Conservation (phyloP, 164 flowering plant genomes). For the Paratinospora sagittata region DNA sequence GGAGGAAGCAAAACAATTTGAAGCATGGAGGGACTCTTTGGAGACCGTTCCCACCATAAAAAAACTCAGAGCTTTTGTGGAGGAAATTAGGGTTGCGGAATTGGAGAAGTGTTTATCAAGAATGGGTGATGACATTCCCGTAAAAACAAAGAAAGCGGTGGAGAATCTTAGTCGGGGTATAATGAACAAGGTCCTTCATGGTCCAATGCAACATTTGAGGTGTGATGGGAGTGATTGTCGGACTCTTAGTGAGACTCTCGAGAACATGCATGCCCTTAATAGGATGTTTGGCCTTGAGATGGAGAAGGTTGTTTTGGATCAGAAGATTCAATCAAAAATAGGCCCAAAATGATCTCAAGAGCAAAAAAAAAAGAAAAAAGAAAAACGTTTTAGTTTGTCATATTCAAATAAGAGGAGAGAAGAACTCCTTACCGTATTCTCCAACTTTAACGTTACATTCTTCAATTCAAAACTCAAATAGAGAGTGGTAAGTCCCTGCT, state of each 20-base stretch:
- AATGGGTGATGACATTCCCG: slow-evolving; percentile 72
- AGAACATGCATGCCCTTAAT: slow-evolving; percentile 93
- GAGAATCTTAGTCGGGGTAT: slow-evolving; percentile 93
- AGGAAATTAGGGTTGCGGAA: slow-evolving; percentile 68
- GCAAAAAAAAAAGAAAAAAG: too few species aligned
- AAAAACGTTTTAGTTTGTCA: background rate
- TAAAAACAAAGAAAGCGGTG: slow-evolving; percentile 63
- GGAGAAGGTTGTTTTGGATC: slow-evolving; percentile 67
- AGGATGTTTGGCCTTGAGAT: slow-evolving; percentile 87
- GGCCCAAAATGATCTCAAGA: slow-evolving; percentile 41
- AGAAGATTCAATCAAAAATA: slow-evolving; percentile 79
- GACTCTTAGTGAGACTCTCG: slow-evolving; percentile 79
- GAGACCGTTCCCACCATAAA: slow-evolving; percentile 97
- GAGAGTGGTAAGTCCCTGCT: background rate
- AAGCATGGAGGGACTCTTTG: slow-evolving; percentile 91
- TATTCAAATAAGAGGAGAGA: slow-evolving; percentile 1
- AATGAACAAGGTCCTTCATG: slow-evolving; percentile 89
- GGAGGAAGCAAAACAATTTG: slow-evolving; percentile 79
- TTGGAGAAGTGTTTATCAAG: slow-evolving; percentile 84
- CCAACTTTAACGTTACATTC: background rate
- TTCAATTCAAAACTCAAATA: background rate
- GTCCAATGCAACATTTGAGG: slow-evolving; percentile 95
- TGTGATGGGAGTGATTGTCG: slow-evolving; percentile 88
- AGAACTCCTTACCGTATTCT: background rate
- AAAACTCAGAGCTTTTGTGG: slow-evolving; percentile 84